Conservation (phyloP, 352 stramenopile genomes). For the Phytophthora kernoviae region DNA sequence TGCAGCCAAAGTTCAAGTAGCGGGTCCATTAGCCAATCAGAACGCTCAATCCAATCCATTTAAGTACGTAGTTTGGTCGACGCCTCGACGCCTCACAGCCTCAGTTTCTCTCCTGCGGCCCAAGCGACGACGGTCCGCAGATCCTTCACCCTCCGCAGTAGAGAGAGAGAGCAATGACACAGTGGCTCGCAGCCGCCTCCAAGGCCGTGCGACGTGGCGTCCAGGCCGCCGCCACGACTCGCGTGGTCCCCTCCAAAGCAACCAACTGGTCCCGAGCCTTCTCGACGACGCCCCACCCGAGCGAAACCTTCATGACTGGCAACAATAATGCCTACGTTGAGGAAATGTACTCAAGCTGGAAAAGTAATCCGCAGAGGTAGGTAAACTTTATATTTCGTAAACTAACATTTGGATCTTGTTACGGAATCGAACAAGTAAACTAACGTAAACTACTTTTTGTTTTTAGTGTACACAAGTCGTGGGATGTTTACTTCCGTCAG, state of each 20-base stretch:
- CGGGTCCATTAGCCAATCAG: background rate
- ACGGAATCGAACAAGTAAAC: slow-evolving; percentile 17
- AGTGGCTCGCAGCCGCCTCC: slow-evolving; percentile 61
- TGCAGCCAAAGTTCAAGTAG: no score
- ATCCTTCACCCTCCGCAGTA: background rate
- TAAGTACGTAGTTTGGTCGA: background rate
- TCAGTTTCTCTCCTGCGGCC: slow-evolving; percentile 35
- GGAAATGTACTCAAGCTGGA: slow-evolving; percentile 97
- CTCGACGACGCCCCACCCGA: slow-evolving; percentile 73
- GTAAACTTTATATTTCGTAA: background rate
- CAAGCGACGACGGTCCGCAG: slow-evolving; percentile 3
- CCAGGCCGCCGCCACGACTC: slow-evolving; percentile 32
- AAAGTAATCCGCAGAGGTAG: slow-evolving; percentile 84
- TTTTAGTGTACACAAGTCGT: slow-evolving; percentile 82
- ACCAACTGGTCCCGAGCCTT: slow-evolving; percentile 52
- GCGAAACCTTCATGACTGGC: slow-evolving; percentile 94
- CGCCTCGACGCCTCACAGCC: slow-evolving; percentile 11
- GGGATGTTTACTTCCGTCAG: slow-evolving; percentile 88
- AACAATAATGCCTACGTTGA: slow-evolving; percentile 97
- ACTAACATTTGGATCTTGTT: slow-evolving; percentile 3
- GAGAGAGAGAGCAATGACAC: slow-evolving; percentile 43
- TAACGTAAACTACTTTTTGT: slow-evolving; percentile 3
- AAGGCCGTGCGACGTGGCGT: slow-evolving; percentile 60
- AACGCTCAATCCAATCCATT: no score
- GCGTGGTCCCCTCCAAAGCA: slow-evolving; percentile 17